Conservation (phyloP, 2,329 filamentous ascomycete genomes). For the Thielaviopsis populi region DNA sequence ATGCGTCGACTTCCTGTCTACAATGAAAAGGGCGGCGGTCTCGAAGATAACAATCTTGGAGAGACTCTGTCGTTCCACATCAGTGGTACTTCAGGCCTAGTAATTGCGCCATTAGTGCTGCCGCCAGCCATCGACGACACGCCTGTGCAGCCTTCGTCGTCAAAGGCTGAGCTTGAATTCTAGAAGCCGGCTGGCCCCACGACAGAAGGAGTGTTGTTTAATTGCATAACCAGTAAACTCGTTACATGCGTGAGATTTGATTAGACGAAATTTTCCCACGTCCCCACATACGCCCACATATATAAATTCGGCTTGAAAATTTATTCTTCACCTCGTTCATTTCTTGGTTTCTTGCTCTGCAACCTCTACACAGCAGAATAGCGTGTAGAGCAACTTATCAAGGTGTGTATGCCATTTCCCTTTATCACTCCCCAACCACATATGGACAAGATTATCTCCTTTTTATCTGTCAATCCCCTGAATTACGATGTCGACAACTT, state of each 20-base stretch:
- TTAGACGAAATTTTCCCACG: neutral
- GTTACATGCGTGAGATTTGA: neutral
- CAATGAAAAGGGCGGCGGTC: slow-evolving; percentile 75
- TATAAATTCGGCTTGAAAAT: neutral
- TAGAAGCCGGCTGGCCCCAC: neutral
- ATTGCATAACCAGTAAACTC: neutral
- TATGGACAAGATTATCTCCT: slow-evolving; percentile 16
- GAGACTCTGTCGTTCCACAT: slow-evolving; percentile 86
- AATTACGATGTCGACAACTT: slow-evolving; percentile 30
- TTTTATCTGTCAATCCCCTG: slow-evolving; percentile 46
- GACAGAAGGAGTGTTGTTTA: neutral
- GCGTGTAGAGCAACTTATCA: slow-evolving; percentile 15
- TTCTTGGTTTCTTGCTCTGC: slow-evolving; percentile 10
- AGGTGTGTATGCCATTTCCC: neutral
- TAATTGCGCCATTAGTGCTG: slow-evolving; percentile 76
- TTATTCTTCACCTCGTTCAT: slow-evolving; percentile 16
- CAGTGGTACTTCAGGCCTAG: slow-evolving; percentile 62
- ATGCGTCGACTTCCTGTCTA: slow-evolving; percentile 71
- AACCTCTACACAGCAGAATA: slow-evolving; percentile 13
- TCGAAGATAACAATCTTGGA: slow-evolving; percentile 49
- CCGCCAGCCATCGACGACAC: slow-evolving; percentile 65
- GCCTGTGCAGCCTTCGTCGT: slow-evolving; percentile 20
- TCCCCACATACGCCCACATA: neutral
- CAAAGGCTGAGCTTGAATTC: slow-evolving; percentile 28
- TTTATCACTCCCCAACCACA: neutral